These are phyloP conservation scores for Plasmodium malariae DNA, from an alignment of 169 alveolate genomes.

Conservation along the genomic window DNA sequence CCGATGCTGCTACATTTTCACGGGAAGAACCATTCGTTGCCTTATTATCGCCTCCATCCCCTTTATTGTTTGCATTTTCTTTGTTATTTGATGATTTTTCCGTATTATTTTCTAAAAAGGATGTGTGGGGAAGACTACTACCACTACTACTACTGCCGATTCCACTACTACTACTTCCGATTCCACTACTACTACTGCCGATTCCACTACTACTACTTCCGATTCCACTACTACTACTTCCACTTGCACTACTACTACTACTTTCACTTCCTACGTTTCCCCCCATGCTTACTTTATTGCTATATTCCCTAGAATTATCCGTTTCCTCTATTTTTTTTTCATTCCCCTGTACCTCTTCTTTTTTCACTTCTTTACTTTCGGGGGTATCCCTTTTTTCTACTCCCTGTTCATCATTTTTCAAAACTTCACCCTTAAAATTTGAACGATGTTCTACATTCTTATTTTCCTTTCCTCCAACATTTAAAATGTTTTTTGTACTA, in stretches of 20 bases:
- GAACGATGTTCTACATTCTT: not conserved
- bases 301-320: not conserved
- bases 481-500: not conserved
- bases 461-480: not conserved
- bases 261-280: not conserved
- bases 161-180: no score
- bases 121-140: not conserved
- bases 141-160: no score
- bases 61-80: not conserved
- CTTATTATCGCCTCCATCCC: not conserved
- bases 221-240: no score
- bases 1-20: not conserved
- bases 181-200: no score
- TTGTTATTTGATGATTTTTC: not conserved
- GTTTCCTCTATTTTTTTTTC: not conserved
- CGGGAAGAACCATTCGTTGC: not conserved
- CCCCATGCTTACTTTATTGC: no score
- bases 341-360: not conserved
- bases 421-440: not conserved
- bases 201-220: no score
- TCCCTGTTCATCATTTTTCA: not conserved
- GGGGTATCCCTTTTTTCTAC: not conserved
- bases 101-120: slow-evolving; percentile 13
- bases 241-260: no score
- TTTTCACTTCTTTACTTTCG: not conserved